phyloP scores from a whole-genome alignment of 768 basidiomycete species.

The Gloeopeniophorella convolvens region DNA sequence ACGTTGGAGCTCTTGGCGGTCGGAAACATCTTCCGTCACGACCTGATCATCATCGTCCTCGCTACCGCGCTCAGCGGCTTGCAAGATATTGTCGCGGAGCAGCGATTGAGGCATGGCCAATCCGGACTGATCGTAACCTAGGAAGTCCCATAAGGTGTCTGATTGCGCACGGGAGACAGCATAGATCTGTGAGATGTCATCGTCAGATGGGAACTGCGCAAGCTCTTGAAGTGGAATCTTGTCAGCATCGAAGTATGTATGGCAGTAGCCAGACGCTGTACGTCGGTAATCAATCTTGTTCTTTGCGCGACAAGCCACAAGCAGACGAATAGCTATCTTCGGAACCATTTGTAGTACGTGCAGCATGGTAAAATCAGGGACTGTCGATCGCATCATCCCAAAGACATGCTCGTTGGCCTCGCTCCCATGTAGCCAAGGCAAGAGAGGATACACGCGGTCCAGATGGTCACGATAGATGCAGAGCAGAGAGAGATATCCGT shows the following conservation, averaged over 20 bases:
- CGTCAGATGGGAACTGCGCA: background rate
- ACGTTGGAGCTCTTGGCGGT: background rate
- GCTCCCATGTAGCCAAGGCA: constrained; percentile 31
- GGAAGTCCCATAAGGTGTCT: background rate
- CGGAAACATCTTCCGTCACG: background rate
- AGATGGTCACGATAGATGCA: constrained; percentile 19
- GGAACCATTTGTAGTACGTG: constrained; percentile 22
- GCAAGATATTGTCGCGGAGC: background rate
- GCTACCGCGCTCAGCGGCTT: background rate
- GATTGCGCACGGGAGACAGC: background rate
- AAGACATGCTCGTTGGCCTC: constrained; percentile 29
- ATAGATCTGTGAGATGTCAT: background rate
- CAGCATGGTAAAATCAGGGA: constrained; percentile 23
- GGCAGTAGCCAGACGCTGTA: constrained; percentile 22
- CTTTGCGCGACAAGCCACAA: constrained; percentile 12
- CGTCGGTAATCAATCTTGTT: constrained; percentile 12
- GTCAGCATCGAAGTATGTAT: constrained; percentile 21
- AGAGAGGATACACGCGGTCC: constrained; percentile 20
- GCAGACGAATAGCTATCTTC: constrained; percentile 20
- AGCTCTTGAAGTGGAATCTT: constrained; percentile 4
- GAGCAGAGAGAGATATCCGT: constrained; percentile 23
- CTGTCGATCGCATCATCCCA: constrained; percentile 22
- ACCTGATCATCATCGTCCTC: background rate
- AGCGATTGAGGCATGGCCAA: too few species aligned
- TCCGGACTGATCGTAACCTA: background rate